Conservation (phyloP, 2,329 filamentous ascomycete genomes). For the Exserohilum rostratum region DNA sequence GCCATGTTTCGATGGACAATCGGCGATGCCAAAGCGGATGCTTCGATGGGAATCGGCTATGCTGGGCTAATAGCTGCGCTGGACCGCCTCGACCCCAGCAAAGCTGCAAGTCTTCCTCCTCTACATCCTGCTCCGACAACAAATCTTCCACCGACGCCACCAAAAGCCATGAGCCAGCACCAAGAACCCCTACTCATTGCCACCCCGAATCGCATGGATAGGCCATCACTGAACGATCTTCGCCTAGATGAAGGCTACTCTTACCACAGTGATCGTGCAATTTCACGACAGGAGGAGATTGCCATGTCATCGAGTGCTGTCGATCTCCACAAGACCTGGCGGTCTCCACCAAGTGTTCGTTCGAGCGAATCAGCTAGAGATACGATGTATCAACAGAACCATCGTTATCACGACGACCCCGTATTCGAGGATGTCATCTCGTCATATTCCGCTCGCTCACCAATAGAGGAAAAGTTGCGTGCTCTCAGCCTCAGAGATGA, state of each 20-base stretch:
- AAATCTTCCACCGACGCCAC: conserved; percentile 37
- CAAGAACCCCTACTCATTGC: conserved; percentile 12
- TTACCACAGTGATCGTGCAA: conserved; percentile 19
- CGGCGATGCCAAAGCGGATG: conserved; percentile 62
- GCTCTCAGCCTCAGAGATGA: conserved; percentile 32
- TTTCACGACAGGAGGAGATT: conserved; percentile 24
- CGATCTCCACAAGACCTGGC: conserved; percentile 38
- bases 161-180: conserved; percentile 20
- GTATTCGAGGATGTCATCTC: conserved; percentile 28
- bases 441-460: conserved; percentile 28
- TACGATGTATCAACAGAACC: conserved; percentile 32
- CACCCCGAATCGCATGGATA: conserved; percentile 14
- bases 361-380: conserved; percentile 37
- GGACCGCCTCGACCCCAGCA: conserved; percentile 55
- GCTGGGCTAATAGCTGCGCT: conserved; percentile 70
- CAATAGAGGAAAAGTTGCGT: conserved; percentile 35
- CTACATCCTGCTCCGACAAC: conserved; percentile 41
- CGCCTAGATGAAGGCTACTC: conserved; percentile 18
- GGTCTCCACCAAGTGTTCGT: conserved; percentile 36
- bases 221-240: conserved; percentile 28
- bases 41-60: conserved; percentile 69
- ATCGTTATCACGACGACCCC: conserved; percentile 28
- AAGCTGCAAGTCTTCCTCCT: conserved; percentile 28
- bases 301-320: conserved; percentile 24
- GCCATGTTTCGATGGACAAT: conserved; percentile 70